Evolutionary conservation across 257 asterid genomes (phyloP).

Genomic region (Primulina huaijiensis): DNA sequence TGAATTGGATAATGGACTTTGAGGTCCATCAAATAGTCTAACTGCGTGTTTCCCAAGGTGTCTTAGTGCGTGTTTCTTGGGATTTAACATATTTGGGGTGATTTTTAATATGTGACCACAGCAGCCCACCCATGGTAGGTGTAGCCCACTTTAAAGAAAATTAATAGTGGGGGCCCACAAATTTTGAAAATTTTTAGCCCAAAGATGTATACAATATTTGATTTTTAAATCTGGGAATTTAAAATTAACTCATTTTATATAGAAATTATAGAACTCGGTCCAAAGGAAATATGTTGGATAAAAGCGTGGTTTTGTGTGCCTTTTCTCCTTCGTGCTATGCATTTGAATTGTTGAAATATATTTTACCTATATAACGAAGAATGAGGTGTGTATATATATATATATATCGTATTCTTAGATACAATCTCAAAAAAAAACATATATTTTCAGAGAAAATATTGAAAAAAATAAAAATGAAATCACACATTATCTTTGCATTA

Average conservation of each 20-base stretch:
- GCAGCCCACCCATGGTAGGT: constrained; percentile 42
- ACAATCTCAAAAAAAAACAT: no score
- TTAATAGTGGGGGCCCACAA: not conserved
- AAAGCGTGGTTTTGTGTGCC: no score
- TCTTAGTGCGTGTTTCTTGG: constrained; percentile 30
- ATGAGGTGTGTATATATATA: no score
- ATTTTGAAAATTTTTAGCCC: not conserved
- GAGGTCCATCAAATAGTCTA: constrained; percentile 55
- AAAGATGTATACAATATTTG: not conserved
- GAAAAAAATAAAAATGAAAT: no score
- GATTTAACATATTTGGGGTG: constrained; percentile 6
- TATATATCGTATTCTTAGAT: no score
- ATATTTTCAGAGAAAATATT: no score
- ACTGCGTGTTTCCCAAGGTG: constrained; percentile 33
- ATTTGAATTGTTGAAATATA: no score
- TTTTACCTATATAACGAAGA: no score
- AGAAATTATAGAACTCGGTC: not conserved
- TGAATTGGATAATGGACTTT: constrained; percentile 81
- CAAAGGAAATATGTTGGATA: not conserved
- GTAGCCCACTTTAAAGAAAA: constrained; percentile 38
- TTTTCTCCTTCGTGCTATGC: no score
- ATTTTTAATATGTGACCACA: constrained; percentile 31
- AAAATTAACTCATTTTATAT: no score
- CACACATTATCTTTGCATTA: no score
- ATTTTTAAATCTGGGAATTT: no score